Evolutionary conservation across 129 eudicot species (phyloP), one percentile per base, ranked within the genome.

Genomic region (Flaveria sonorensis): DNA sequence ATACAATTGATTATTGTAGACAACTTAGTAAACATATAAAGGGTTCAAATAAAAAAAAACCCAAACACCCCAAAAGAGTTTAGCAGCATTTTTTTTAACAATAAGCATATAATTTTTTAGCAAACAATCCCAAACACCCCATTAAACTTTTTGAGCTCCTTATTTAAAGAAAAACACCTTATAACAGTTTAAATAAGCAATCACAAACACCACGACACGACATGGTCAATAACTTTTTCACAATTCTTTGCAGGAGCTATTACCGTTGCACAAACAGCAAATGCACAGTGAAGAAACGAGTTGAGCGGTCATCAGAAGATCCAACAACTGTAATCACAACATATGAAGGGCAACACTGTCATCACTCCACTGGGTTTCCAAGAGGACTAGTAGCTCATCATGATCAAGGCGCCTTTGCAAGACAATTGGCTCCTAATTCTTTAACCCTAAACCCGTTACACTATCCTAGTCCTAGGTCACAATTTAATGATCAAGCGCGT

Each of bases 311-410:
- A 26, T 87, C 82, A 4, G 87, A 89, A 46, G 97, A 94, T 79
- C 96, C 98, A 6, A 50, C 93, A n/a, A 74, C 78, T 64, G 98
- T 94, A 26, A 87, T 94, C 50, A 94, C 98, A 2, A 94, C 97
- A 43, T 94, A 94, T 46, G 98, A 94, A 86, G 98, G 98, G 30
- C 98, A 94, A 47, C 98, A 94, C 20, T 81, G 88, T 74, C 98
- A 94, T 81, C 96, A 88, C 50, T 82, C 96, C 0, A 76, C 81
- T 26, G 98, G 98, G 81, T 93, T 85, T 72, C 90, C 89, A 10
- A 81, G 97, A 55, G 79, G 75, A 26, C 86, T 83, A 0, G 46
- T 84, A 15, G 50, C 72, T 50, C 39, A 61, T 30, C 87, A 65
- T 65, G 86, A 83, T 51, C 87, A 86, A 68, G 79, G 82, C 18